Conservation (phyloP, 306 rosid species). For the Glycine tomentella region DNA sequence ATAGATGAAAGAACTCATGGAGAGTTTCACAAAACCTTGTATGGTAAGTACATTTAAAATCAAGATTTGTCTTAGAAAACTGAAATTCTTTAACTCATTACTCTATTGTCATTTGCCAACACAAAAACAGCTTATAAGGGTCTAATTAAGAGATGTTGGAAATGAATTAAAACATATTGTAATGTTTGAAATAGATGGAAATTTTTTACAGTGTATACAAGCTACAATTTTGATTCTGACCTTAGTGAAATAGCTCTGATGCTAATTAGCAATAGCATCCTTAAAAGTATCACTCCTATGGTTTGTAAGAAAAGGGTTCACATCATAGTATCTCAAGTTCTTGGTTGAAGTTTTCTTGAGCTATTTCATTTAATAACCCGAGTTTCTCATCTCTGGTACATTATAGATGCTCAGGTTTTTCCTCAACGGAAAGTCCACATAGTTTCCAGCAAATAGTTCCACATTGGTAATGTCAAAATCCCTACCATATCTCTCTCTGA, state of each 20-base stretch:
- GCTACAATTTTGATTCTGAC: too few species aligned
- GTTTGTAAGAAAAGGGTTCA: background rate
- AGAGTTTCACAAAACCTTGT: background rate
- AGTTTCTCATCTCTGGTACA: constrained; percentile 29
- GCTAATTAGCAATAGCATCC: too few species aligned
- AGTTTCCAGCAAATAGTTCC: constrained; percentile 39
- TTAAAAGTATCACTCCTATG: background rate
- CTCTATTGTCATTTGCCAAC: background rate
- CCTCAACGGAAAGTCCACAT: constrained; percentile 20
- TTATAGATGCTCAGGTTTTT: background rate
- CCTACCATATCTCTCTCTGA: constrained; percentile 39
- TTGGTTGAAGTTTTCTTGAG: background rate
- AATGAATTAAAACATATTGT: background rate
- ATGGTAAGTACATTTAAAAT: background rate
- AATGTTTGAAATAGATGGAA: too few species aligned
- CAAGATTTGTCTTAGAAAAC: background rate
- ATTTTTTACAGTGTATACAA: too few species aligned
- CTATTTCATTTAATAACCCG: constrained; percentile 28
- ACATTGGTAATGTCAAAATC: constrained; percentile 34
- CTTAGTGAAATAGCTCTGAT: too few species aligned
- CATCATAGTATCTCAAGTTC: background rate
- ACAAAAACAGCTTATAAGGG: background rate
- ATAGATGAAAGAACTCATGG: background rate
- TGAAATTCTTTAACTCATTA: background rate
- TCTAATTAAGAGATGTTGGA: background rate